These are phyloP conservation scores for Termitomyces titanicus DNA, from an alignment of 768 basidiomycete genomes.

Conservation along the genomic window DNA sequence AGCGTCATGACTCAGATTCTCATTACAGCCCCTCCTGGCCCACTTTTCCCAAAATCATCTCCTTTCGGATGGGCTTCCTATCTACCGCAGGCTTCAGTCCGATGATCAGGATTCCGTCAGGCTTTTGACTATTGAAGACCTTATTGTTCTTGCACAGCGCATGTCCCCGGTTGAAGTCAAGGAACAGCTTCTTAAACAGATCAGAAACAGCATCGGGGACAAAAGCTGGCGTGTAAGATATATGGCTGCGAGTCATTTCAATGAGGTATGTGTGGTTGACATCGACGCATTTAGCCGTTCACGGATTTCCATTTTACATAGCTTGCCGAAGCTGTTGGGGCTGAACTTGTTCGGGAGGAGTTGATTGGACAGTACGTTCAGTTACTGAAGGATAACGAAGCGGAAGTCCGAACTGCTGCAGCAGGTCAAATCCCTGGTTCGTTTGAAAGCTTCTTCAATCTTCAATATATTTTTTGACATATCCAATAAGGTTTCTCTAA, in stretches of 20 bases:
- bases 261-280: constrained; percentile 59
- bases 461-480: constrained; percentile 2
- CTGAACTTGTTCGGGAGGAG: constrained; percentile 90
- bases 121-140: constrained; percentile 89
- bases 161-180: constrained; percentile 88
- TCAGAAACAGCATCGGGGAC: constrained; percentile 85
- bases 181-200: constrained; percentile 82
- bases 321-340: constrained; percentile 90
- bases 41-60: constrained; percentile 79
- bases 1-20: not conserved
- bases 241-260: constrained; percentile 98
- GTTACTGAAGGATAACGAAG: constrained; percentile 96
- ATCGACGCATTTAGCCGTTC: not conserved
- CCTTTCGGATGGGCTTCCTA: constrained; percentile 80
- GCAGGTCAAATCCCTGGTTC: constrained; percentile 95
- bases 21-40: constrained; percentile 67
- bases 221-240: constrained; percentile 99
- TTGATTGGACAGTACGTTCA: constrained; percentile 90
- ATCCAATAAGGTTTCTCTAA: constrained; percentile 81
- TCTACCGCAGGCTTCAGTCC: constrained; percentile 89
- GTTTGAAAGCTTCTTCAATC: constrained; percentile 8
- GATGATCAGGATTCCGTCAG: constrained; percentile 99
- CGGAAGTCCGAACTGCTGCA: constrained; percentile 95
- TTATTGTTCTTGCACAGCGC: constrained; percentile 88
- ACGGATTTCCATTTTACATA: constrained; percentile 22